Conservation (phyloP, 2,329 filamentous ascomycete genomes). For the Colletotrichum graminicola region DNA sequence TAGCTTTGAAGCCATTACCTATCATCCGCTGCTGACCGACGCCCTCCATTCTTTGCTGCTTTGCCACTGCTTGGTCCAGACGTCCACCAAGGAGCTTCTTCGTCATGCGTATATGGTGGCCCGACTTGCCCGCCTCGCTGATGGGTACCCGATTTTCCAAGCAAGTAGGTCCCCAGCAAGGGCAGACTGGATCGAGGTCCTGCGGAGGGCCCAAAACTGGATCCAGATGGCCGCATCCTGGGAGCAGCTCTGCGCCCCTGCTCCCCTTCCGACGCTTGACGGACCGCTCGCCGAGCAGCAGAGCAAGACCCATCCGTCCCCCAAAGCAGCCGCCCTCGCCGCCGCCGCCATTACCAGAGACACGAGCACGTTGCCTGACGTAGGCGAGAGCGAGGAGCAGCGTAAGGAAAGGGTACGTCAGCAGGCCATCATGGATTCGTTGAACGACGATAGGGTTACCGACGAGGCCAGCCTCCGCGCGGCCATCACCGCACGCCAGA, state of each 20-base stretch:
- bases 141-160: constrained; percentile 86
- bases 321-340: constrained; percentile 49
- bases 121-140: constrained; percentile 77
- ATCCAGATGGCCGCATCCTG: constrained; percentile 73
- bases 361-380: constrained; percentile 49
- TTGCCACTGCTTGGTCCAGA: constrained; percentile 83
- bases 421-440: constrained; percentile 74
- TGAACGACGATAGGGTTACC: constrained; percentile 75
- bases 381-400: constrained; percentile 61
- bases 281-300: constrained; percentile 42
- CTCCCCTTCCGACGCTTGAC: constrained; percentile 60
- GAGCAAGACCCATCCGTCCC: constrained; percentile 44
- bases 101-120: constrained; percentile 87
- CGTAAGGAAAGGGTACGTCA: constrained; percentile 71
- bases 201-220: constrained; percentile 77
- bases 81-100: constrained; percentile 79
- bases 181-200: constrained; percentile 83
- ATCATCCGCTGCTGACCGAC: constrained; percentile 84
- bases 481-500: constrained; percentile 72
- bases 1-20: constrained; percentile 74
- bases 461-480: constrained; percentile 75
- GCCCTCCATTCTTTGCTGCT: constrained; percentile 83
- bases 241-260: constrained; percentile 77
- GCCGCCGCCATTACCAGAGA: constrained; percentile 51
- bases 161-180: constrained; percentile 77